Evolutionary conservation across 1,284 basidiomycete species (phyloP).

Genomic region (Sphaerobolus stellatus): DNA sequence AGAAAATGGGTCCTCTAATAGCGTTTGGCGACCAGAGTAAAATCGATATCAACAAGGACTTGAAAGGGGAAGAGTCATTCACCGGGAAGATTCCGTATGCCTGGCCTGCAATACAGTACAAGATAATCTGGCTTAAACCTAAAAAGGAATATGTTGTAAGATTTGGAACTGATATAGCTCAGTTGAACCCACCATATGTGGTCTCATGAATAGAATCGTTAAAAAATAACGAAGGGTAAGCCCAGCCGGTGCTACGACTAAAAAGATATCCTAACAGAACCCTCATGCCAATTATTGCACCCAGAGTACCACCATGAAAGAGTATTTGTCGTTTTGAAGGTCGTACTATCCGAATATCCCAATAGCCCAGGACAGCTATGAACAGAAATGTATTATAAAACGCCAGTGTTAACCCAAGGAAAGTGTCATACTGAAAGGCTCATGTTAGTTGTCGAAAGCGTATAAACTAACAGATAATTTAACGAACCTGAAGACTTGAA

Average conservation of each 20-base stretch:
- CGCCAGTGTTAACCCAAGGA: background rate
- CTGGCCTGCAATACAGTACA: background rate
- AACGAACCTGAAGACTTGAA: background rate
- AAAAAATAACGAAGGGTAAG: background rate
- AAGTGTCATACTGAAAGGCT: background rate
- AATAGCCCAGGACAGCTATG: background rate
- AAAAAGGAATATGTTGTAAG: background rate
- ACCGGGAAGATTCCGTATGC: background rate
- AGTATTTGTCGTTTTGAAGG: background rate
- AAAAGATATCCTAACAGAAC: background rate
- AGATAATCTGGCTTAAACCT: background rate
- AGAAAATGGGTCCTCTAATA: background rate
- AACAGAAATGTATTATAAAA: background rate
- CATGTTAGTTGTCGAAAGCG: background rate
- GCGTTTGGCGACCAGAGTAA: background rate
- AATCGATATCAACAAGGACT: background rate
- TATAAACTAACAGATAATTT: background rate
- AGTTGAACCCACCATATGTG: background rate
- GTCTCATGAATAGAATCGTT: conserved; percentile 2
- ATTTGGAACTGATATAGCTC: background rate
- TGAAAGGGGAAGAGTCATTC: background rate
- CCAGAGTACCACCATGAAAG: background rate
- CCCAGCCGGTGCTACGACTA: background rate
- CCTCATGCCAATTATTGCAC: background rate
- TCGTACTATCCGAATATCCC: background rate